Conservation (phyloP, 192 early-diverging fungal species). For the Lobosporangium transversale region DNA sequence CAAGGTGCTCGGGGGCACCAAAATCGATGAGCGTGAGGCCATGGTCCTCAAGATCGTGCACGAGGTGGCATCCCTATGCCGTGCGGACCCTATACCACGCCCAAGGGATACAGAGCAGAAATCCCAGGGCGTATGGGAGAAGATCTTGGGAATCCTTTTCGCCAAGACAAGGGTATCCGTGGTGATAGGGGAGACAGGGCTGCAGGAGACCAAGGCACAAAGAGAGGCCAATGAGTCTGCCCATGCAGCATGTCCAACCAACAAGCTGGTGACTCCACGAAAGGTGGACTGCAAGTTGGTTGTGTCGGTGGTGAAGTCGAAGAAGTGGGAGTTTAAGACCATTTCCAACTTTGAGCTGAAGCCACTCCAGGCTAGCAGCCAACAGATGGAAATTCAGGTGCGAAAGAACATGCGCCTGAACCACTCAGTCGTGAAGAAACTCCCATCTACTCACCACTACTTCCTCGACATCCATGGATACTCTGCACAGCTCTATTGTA, state of each 20-base stretch:
- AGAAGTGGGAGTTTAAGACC: conserved; percentile 27
- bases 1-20: conserved; percentile 8
- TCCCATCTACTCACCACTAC: conserved; percentile 9
- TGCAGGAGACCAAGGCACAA: conserved; percentile 5
- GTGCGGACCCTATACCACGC: conserved; percentile 15
- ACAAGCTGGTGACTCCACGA: conserved; percentile 9
- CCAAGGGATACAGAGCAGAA: conserved; percentile 21
- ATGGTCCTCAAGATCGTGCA: conserved; percentile 11
- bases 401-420: conserved; percentile 31
- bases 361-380: conserved; percentile 7
- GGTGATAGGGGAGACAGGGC: conserved; percentile 16
- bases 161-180: conserved; percentile 2
- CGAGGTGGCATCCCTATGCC: conserved; percentile 10
- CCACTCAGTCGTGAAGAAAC: conserved; percentile 9
- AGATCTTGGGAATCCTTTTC: conserved; percentile 11
- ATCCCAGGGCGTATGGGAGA: conserved; percentile 17
- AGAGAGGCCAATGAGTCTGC: conserved; percentile 5
- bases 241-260: conserved; percentile 1
- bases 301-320: conserved; percentile 21
- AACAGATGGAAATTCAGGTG: conserved; percentile 22
- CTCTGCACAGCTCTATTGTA: conserved; percentile 31
- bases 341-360: conserved; percentile 33
- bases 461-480: conserved; percentile 36
- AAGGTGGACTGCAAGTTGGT: conserved; percentile 30
- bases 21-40: not conserved